Conservation (phyloP, 2,329 filamentous ascomycete species). For the Claviceps sorghi region DNA sequence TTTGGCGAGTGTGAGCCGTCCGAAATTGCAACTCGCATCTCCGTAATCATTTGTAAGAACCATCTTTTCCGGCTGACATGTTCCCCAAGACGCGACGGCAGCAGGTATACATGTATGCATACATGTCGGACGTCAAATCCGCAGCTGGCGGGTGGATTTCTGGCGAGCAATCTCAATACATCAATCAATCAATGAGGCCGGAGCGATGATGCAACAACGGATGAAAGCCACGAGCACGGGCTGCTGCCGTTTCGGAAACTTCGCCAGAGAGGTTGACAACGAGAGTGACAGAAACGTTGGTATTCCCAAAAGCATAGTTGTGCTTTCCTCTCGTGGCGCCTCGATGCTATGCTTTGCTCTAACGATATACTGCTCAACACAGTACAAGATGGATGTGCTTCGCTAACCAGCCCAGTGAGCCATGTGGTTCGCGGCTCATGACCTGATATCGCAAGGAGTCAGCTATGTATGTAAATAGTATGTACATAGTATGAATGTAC, state of each 20-base stretch:
- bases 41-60: background rate
- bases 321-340: no score
- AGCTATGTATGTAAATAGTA: background rate
- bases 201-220: background rate
- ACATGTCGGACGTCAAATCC: background rate
- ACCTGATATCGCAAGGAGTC: background rate
- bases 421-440: background rate
- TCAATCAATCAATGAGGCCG: background rate
- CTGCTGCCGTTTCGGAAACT: background rate
- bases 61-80: background rate
- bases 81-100: background rate
- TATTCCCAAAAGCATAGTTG: no score
- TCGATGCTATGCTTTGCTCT: background rate
- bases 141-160: background rate
- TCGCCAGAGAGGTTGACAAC: background rate
- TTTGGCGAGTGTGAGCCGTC: background rate
- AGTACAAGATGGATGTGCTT: background rate
- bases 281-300: no score
- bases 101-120: background rate
- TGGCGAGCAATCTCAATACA: background rate
- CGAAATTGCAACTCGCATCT: no score
- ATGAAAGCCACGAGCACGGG: background rate
- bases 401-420: background rate
- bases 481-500: no score
- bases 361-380: no score